Evolutionary conservation across 1,284 basidiomycete genomes (phyloP).

Genomic region (Leccinum griseonigrum): DNA sequence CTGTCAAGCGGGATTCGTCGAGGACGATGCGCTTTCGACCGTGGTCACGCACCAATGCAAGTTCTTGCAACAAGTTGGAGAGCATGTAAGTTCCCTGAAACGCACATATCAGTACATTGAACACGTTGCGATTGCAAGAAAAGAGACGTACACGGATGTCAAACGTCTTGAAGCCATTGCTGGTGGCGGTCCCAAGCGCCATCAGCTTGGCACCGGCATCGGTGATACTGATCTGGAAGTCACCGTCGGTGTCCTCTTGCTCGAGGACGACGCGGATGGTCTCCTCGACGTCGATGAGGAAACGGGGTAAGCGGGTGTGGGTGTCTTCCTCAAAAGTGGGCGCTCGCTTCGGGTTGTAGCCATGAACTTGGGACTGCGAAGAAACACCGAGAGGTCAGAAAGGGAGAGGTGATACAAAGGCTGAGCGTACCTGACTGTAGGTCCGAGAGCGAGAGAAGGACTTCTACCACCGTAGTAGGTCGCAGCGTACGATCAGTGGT

Average conservation of each 20-base stretch:
- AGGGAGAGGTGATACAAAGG: slow-evolving; percentile 1
- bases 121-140: background rate
- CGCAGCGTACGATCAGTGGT: slow-evolving; percentile 47
- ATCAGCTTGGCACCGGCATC: slow-evolving; percentile 98
- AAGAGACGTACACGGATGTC: slow-evolving; percentile 79
- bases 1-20: slow-evolving; percentile 94
- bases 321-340: slow-evolving; percentile 75
- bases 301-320: slow-evolving; percentile 73
- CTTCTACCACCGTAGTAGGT: slow-evolving; percentile 79
- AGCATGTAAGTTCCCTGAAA: slow-evolving; percentile 96
- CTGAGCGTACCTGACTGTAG: slow-evolving; percentile 69
- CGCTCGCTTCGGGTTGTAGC: slow-evolving; percentile 62
- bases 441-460: slow-evolving; percentile 78
- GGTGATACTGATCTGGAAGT: slow-evolving; percentile 95
- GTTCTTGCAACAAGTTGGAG: slow-evolving; percentile 97
- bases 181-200: slow-evolving; percentile 92
- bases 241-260: slow-evolving; percentile 97
- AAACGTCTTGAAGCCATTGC: slow-evolving; percentile 96
- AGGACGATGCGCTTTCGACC: slow-evolving; percentile 94
- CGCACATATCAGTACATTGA: slow-evolving; percentile 5
- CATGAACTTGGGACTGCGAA: slow-evolving; percentile 56
- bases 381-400: slow-evolving; percentile 12
- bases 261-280: slow-evolving; percentile 95
- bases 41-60: slow-evolving; percentile 95
- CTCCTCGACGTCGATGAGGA: slow-evolving; percentile 98